These are phyloP conservation scores for Perkinsus chesapeaki DNA, from an alignment of 169 alveolate genomes.

Conservation along the genomic window DNA sequence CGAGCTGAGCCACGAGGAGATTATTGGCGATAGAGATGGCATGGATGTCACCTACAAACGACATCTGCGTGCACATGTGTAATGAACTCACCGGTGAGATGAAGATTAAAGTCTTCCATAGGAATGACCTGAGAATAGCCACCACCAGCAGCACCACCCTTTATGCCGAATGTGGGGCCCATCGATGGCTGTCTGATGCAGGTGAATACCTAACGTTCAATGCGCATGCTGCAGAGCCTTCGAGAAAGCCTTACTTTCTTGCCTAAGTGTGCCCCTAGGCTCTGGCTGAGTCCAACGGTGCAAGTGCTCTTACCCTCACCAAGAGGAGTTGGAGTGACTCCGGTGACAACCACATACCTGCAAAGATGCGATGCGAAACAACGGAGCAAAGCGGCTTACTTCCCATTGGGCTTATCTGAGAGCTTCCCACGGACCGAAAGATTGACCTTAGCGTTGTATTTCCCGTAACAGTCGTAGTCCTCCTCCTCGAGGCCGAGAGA, in stretches of 20 bases:
- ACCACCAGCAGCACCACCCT: slow-evolving; percentile 15
- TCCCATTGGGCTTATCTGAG: not conserved
- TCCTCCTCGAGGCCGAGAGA: not conserved
- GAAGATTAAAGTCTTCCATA: slow-evolving; percentile 15
- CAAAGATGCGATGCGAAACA: too few relatives aligned
- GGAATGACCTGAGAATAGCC: slow-evolving; percentile 9
- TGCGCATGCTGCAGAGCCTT: not conserved
- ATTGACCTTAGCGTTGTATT: not conserved
- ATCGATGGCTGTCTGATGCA: slow-evolving; percentile 2
- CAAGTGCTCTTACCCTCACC: slow-evolving; percentile 17
- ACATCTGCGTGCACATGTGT: not conserved
- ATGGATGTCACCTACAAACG: not conserved
- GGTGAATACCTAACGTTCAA: not conserved
- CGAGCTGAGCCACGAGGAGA: not conserved
- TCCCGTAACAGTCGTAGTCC: not conserved
- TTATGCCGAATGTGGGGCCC: slow-evolving; percentile 14
- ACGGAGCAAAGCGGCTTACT: too few relatives aligned
- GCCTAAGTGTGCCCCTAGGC: not conserved
- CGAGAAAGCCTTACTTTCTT: not conserved
- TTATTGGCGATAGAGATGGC: slow-evolving; percentile 3
- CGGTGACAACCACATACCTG: slow-evolving; percentile 1
- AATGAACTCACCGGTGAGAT: not conserved
- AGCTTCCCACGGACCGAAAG: not conserved
- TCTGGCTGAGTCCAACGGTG: slow-evolving; percentile 7
- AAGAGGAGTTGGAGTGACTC: slow-evolving; percentile 12